Evolutionary conservation across 345 rosid genomes (phyloP), one percentile per base, ranked within the genome.

Genomic region (Zanthoxylum bungeanum): DNA sequence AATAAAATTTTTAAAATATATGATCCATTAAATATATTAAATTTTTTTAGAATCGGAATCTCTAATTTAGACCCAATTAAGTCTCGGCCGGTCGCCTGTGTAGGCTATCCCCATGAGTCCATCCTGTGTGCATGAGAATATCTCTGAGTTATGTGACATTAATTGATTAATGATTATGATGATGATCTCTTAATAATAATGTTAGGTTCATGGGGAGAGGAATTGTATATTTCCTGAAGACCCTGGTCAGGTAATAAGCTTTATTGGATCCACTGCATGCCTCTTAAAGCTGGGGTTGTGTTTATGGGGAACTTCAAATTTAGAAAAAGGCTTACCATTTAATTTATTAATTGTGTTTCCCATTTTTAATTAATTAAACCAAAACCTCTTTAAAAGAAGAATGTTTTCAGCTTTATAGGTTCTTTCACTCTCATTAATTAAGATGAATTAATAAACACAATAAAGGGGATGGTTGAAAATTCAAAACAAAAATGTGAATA

Each of bases 191-290:
- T 64, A 31, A 44, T 44, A 44, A 44, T 44, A 14, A 58, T 58
- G 59, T 68, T 82, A 91, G 98, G 88, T 91, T 75, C 89, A 80
- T 71, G 97, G 93, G 34, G 90, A 89, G 68, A 83, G 86, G 86
- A 85, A 82, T 78, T 83, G 87, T 79, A 76, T 89, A 65, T 91
- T 91, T 84, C 96, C 98, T 75, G 98, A 93, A 75, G 97, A 93
- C 80, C 93, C 94, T 78, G 93, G 91, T 82, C 93, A 88, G 91
- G 96, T 88, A 83, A 17, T 14, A 19, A 64, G 53, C 78, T 58
- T 87, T 82, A 76, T 81, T 72, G 86, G 86, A 85, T 82, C 88
- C 80, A 73, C 68, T 70, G 49, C 16, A n/a, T 44, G 44, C 73
- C 76, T 64, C 30, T 7, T 71, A 46, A 47, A 74, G 34, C 16